Percentiles rank a stretch among this genome's conserved stretches.
These are phyloP conservation scores for Quercus parvula DNA, from an alignment of 306 rosid genomes.

Conservation along the genomic window DNA sequence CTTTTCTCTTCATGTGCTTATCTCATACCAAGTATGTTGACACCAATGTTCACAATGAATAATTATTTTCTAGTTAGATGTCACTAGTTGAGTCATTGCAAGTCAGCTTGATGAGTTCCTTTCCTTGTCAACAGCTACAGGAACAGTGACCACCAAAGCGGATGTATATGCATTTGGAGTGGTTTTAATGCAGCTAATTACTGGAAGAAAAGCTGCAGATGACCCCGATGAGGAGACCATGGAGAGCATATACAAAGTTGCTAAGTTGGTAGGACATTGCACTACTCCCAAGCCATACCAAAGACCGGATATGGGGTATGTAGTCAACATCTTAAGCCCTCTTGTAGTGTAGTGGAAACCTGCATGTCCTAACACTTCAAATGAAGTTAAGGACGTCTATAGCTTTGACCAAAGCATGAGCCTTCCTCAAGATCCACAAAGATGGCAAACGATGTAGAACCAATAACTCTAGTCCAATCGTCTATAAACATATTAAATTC, in stretches of 20 bases:
- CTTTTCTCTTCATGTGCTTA: too few relatives aligned
- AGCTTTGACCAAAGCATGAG: constrained; percentile 69
- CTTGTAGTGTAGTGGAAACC: constrained; percentile 86
- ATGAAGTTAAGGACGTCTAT: constrained; percentile 37
- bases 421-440: constrained; percentile 33
- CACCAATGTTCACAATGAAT: too few relatives aligned
- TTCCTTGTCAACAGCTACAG: constrained; percentile 53
- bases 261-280: constrained; percentile 71
- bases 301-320: constrained; percentile 87
- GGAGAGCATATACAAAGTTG: constrained; percentile 78
- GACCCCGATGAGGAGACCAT: constrained; percentile 81
- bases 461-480: too few relatives aligned
- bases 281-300: constrained; percentile 83
- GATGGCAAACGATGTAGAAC: too few relatives aligned
- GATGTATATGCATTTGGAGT: constrained; percentile 88
- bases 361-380: constrained; percentile 25
- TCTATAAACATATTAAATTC: too few relatives aligned
- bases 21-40: too few relatives aligned
- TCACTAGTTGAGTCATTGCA: too few relatives aligned
- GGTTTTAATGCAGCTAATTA: constrained; percentile 74
- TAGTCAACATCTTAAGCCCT: constrained; percentile 70
- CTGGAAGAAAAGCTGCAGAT: constrained; percentile 73
- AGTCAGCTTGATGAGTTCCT: background rate
- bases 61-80: too few relatives aligned
- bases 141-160: constrained; percentile 84